Base-by-base conservation (phyloP, 495 filamentous ascomycete genomes). In the Aspergillus carlsbadensis region DNA sequence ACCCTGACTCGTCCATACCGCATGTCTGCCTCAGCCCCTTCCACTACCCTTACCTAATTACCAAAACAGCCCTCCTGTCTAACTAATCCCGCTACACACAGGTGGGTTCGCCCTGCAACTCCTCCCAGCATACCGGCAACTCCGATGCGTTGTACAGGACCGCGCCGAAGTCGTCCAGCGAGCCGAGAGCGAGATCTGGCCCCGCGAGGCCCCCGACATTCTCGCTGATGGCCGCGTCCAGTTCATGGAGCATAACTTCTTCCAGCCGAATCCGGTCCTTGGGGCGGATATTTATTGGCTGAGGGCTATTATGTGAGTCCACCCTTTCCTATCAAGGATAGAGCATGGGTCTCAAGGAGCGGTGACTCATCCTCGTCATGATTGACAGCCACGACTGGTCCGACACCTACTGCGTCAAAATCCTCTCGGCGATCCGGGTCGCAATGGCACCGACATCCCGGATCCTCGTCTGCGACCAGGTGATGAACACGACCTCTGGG, bases 201-300 rank as follows among this genome's bases (percentile, higher is more conserved):
- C 57, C 1, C 15, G 21, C 4, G 57, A 54, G 22, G 35, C 34
- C 5, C 59, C 47, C n/a, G 26, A 29, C 6, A 22, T 41, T 4
- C 21, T 61, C 0, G 10, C 34, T 1, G 22, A 36, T 3, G 64
- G 62, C 13, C 60, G 68, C 1, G 62, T 76, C 14, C 51, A 58
- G 37, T 73, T 78, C 56, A 54, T 70, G 50, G 52, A 47, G 17
- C 74, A 79, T 36, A 69, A 76, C 40, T 77, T 78, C 48, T 79
- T 77, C 64, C 20, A 61, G 6, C 8, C 39, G 24, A 75, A 79
- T 39, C 72, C 76, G 2, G 58, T 71, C 47, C 57, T 62, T 17
- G 57, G 61, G 11, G 76, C 74, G 0, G 74, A 72, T 24, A 60
- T 77, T 5, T 79, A 79, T 48, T 73, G 69, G 67, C 56, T 77